These are phyloP conservation scores for Sugiyamaella smithiae DNA, from an alignment of 805 yeast species.

Conservation along the genomic window DNA sequence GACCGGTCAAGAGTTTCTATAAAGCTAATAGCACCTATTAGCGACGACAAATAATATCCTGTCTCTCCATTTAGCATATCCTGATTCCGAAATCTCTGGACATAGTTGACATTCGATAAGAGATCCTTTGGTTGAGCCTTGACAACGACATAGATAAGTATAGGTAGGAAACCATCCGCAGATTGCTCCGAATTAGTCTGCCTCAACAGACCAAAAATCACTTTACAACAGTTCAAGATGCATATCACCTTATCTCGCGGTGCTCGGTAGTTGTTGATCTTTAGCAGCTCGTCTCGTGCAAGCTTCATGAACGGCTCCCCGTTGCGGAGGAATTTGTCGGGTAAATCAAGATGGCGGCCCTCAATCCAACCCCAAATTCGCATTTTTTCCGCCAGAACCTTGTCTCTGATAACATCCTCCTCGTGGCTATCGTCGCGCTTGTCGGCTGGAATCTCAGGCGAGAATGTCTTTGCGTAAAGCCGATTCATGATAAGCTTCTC, in stretches of 20 bases:
- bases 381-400: slow-evolving; percentile 47
- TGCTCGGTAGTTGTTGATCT: slow-evolving; percentile 79
- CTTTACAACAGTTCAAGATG: slow-evolving; percentile 85
- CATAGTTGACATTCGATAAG: slow-evolving; percentile 77
- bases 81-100: slow-evolving; percentile 76
- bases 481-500: slow-evolving; percentile 92
- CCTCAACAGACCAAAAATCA: slow-evolving; percentile 81
- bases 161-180: slow-evolving; percentile 93
- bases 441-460: slow-evolving; percentile 60
- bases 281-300: slow-evolving; percentile 71
- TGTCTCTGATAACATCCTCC: slow-evolving; percentile 64
- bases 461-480: slow-evolving; percentile 70
- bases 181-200: slow-evolving; percentile 67
- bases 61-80: slow-evolving; percentile 83
- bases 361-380: slow-evolving; percentile 68
- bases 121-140: slow-evolving; percentile 63
- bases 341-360: slow-evolving; percentile 77
- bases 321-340: slow-evolving; percentile 45
- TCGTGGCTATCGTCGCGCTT: slow-evolving; percentile 53
- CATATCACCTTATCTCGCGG: slow-evolving; percentile 95
- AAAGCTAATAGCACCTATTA: slow-evolving; percentile 84
- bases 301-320: slow-evolving; percentile 56
- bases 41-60: slow-evolving; percentile 84
- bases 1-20: slow-evolving; percentile 57
- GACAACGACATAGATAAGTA: slow-evolving; percentile 73